Conservation (phyloP, 2,329 filamentous ascomycete genomes). For the Neoscytalidium dimidiatum region DNA sequence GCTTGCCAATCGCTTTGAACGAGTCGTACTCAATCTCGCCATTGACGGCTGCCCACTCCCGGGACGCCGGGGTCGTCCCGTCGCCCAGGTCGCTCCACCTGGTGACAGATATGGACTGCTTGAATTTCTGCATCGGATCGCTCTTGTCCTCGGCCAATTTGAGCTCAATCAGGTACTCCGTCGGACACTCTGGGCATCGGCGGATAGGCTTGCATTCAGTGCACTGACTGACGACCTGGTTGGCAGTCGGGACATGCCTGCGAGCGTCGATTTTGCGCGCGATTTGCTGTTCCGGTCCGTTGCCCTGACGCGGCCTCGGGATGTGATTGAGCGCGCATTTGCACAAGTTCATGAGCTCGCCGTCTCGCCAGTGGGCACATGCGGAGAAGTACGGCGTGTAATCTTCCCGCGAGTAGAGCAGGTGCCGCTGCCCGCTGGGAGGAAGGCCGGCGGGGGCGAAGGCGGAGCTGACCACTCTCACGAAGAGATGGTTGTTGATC, state of each 20-base stretch:
- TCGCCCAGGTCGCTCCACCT: constrained; percentile 64
- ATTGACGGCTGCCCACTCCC: constrained; percentile 60
- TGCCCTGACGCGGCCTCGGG: constrained; percentile 39
- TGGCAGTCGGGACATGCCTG: constrained; percentile 1
- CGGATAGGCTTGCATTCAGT: constrained; percentile 60
- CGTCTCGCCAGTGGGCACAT: constrained; percentile 64
- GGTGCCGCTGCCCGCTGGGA: constrained; percentile 53
- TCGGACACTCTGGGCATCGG: constrained; percentile 62
- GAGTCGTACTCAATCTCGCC: constrained; percentile 55
- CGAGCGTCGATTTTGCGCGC: constrained; percentile 38
- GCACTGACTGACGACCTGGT: constrained; percentile 53
- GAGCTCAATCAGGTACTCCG: constrained; percentile 63
- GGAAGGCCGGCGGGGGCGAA: constrained; percentile 57
- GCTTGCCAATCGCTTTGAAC: constrained; percentile 54
- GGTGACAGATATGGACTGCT: constrained; percentile 61
- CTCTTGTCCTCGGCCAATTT: constrained; percentile 59
- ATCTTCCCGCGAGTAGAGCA: constrained; percentile 58
- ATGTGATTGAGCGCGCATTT: constrained; percentile 64
- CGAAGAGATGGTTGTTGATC: constrained; percentile 53
- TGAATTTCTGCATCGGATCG: constrained; percentile 52
- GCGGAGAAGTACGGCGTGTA: constrained; percentile 64
- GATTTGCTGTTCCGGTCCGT: constrained; percentile 42
- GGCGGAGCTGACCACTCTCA: constrained; percentile 58
- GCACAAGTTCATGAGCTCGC: constrained; percentile 59
- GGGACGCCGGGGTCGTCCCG: constrained; percentile 51